A percentile compares a stretch with the other conserved stretches of the same genome.
Conservation (phyloP, 352 stramenopile genomes). For the Phytophthora pinifolia region DNA sequence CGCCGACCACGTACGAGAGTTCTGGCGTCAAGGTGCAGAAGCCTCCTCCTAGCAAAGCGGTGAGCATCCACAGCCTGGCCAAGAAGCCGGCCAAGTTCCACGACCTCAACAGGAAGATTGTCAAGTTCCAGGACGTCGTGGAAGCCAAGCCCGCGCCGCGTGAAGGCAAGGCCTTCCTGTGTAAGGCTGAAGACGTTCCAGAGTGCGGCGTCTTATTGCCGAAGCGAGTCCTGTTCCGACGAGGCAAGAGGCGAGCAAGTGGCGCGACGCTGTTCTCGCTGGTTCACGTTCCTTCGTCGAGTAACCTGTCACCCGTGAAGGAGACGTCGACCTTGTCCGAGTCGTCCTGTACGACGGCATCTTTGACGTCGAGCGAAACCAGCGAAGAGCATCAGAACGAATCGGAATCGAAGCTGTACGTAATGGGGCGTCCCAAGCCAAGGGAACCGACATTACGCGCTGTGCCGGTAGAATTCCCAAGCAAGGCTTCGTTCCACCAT, state of each 20-base stretch:
- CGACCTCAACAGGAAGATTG: conserved; percentile 14
- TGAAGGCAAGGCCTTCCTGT: conserved; percentile 11
- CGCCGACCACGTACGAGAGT: too few species aligned
- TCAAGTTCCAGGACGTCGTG: conserved; percentile 17
- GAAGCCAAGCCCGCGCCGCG: conserved; percentile 10
- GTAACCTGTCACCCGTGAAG: conserved; percentile 7
- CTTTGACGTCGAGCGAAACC: conserved; percentile 9
- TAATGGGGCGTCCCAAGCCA: conserved; percentile 5
- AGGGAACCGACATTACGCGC: conserved; percentile 24
- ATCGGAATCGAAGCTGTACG: conserved; percentile 1
- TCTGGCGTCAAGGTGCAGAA: conserved; percentile 12
- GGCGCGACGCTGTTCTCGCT: conserved; percentile 31
- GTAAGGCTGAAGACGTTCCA: conserved; percentile 14
- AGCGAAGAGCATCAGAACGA: conserved; percentile 11
- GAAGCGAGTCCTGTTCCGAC: conserved; percentile 36
- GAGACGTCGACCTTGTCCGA: conserved; percentile 24
- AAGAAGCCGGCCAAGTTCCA: conserved; percentile 7
- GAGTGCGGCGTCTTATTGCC: conserved; percentile 35
- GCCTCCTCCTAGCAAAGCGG: conserved; percentile 3
- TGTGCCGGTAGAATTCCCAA: conserved; percentile 31
- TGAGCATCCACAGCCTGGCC: conserved; percentile 8
- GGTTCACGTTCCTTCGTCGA: conserved; percentile 27
- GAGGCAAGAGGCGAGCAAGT: conserved; percentile 31
- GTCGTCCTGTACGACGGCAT: conserved; percentile 4
- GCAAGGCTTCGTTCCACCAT: conserved; percentile 34